These are phyloP conservation scores for Exophiala aquamarina DNA, from an alignment of 2,329 filamentous ascomycete genomes.

Conservation along the genomic window DNA sequence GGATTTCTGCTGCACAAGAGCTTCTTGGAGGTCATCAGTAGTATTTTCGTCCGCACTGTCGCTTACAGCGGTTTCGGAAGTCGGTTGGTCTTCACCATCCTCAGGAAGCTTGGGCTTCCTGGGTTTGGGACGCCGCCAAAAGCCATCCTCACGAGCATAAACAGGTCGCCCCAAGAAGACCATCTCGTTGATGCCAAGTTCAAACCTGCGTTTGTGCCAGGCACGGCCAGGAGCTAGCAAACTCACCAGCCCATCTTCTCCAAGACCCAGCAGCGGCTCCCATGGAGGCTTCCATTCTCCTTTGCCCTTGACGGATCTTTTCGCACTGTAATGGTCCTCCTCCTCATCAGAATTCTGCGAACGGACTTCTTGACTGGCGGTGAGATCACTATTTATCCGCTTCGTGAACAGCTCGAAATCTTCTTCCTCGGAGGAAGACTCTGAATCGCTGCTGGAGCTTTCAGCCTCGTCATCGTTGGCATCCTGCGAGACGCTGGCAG, in stretches of 20 bases:
- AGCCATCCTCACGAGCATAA: conserved; percentile 74
- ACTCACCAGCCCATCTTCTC: conserved; percentile 75
- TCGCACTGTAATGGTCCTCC: conserved; percentile 13
- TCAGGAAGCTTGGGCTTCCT: conserved; percentile 33
- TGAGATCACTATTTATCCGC: conserved; percentile 7
- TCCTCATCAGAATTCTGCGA: conserved; percentile 20
- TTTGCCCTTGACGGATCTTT: conserved; percentile 15
- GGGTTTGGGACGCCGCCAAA: conserved; percentile 60
- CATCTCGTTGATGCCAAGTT: conserved; percentile 76
- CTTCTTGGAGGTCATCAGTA: conserved; percentile 4
- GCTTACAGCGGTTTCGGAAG: conserved; percentile 27
- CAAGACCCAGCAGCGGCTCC: conserved; percentile 70
- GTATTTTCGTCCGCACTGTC: conserved; percentile 15
- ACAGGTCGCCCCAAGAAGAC: conserved; percentile 81
- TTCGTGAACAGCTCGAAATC: conserved; percentile 22
- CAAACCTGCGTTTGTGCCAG: conserved; percentile 79
- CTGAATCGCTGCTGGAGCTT: conserved; percentile 23
- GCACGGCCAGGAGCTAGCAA: conserved; percentile 70
- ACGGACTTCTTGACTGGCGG: conserved; percentile 7
- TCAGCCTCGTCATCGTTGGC: conserved; percentile 24
- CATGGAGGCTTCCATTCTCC: conserved; percentile 34
- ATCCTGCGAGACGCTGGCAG: conserved; percentile 8
- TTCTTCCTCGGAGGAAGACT: conserved; percentile 24
- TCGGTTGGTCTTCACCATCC: conserved; percentile 28
- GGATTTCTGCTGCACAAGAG: background rate